These are phyloP conservation scores for Rhazya stricta DNA, from an alignment of 257 asterid genomes.

Conservation along the genomic window DNA sequence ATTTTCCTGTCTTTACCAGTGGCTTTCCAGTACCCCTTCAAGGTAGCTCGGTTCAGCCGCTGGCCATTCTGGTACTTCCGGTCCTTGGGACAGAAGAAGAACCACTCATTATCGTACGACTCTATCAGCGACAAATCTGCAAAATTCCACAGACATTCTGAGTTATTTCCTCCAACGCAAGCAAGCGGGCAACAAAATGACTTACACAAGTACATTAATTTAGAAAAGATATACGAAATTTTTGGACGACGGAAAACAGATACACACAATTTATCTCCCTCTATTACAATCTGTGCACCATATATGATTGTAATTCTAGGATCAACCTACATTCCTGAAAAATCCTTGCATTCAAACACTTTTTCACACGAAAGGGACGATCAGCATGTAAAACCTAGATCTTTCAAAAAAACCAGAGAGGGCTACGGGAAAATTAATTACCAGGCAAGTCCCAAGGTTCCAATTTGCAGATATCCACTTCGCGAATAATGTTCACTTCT, in stretches of 20 bases:
- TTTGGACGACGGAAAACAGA: background rate
- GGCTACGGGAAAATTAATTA: background rate
- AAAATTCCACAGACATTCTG: slow-evolving; percentile 4
- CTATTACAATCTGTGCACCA: background rate
- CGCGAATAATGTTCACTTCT: slow-evolving; percentile 70
- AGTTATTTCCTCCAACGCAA: background rate
- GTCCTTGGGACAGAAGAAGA: slow-evolving; percentile 99
- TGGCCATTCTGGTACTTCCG: slow-evolving; percentile 92
- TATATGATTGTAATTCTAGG: background rate
- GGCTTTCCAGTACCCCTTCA: slow-evolving; percentile 94
- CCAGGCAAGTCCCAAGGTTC: slow-evolving; percentile 98
- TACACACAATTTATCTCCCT: background rate
- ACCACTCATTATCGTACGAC: slow-evolving; percentile 88
- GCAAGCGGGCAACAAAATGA: too few relatives aligned
- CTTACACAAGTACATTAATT: background rate
- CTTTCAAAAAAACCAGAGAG: slow-evolving; percentile 38
- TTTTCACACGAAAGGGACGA: background rate
- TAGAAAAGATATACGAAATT: background rate
- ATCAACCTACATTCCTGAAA: slow-evolving; percentile 8
- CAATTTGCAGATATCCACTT: slow-evolving; percentile 77
- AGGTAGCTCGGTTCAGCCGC: slow-evolving; percentile 84
- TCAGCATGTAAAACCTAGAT: slow-evolving; percentile 81
- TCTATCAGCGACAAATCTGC: slow-evolving; percentile 78
- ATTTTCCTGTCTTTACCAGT: slow-evolving; percentile 94
- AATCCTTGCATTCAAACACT: background rate